These are phyloP conservation scores for Pseudocercospora fijiensis DNA, from an alignment of 2,329 filamentous ascomycete species.

Conservation along the genomic window DNA sequence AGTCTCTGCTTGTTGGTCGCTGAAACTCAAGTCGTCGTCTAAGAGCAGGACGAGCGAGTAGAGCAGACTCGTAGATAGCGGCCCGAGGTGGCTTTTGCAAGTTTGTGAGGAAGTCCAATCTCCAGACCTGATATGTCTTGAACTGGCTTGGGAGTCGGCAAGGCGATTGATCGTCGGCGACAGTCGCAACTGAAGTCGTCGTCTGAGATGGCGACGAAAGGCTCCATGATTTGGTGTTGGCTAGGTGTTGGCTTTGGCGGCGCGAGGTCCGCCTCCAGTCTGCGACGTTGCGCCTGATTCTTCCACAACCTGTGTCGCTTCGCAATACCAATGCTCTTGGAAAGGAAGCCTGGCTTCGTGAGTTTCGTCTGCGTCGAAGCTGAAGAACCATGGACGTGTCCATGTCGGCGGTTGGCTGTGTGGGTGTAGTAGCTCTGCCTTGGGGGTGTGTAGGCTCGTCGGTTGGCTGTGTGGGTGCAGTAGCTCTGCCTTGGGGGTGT, in stretches of 20 bases:
- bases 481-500: too few species aligned
- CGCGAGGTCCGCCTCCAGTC: conserved; percentile 16
- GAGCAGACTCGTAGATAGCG: too few species aligned
- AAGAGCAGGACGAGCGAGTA: too few species aligned
- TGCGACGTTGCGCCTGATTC: conserved; percentile 11
- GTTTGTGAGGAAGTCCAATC: too few species aligned
- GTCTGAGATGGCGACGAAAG: conserved; percentile 36
- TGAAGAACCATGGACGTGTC: conserved; percentile 29
- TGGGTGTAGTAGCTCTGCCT: too few species aligned
- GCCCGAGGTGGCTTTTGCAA: too few species aligned
- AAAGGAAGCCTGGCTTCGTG: conserved; percentile 23
- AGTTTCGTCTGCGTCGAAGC: conserved; percentile 22
- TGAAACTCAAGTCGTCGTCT: too few species aligned
- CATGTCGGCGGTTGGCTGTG: too few species aligned
- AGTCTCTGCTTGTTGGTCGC: too few species aligned
- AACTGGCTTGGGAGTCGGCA: not conserved
- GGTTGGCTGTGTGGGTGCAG: too few species aligned
- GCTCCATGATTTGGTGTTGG: conserved; percentile 22
- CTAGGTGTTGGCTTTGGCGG: not conserved
- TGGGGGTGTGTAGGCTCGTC: too few species aligned
- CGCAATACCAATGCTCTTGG: conserved; percentile 11
- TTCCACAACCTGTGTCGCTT: conserved; percentile 26
- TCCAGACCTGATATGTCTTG: not conserved
- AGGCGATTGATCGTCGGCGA: conserved; percentile 33
- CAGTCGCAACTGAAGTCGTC: conserved; percentile 35